These are phyloP conservation scores for Aspergillus intermedius DNA, from an alignment of 2,329 filamentous ascomycete genomes.

Conservation along the genomic window DNA sequence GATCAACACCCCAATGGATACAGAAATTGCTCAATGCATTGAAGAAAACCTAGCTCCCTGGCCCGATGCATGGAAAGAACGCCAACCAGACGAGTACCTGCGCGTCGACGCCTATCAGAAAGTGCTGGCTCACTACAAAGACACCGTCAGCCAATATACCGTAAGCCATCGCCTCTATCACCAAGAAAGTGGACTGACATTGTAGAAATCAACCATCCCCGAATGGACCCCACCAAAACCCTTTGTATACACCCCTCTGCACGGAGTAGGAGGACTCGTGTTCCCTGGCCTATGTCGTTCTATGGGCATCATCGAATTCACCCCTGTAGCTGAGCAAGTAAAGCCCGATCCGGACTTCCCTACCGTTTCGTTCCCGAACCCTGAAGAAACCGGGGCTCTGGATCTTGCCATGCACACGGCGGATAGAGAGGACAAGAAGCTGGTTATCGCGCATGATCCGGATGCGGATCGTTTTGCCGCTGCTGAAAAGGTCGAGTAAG, in stretches of 20 bases:
- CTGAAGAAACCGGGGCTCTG: conserved; percentile 58
- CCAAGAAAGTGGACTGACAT: conserved; percentile 7
- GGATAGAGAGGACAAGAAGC: conserved; percentile 39
- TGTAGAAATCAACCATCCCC: conserved; percentile 28
- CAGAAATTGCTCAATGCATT: conserved; percentile 53
- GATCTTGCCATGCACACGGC: conserved; percentile 54
- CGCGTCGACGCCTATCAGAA: conserved; percentile 21
- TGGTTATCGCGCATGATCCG: conserved; percentile 59
- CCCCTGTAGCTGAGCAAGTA: conserved; percentile 41
- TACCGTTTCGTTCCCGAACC: conserved; percentile 59
- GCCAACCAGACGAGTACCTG: conserved; percentile 39
- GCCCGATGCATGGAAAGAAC: conserved; percentile 37
- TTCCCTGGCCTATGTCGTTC: conserved; percentile 29
- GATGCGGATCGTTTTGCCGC: conserved; percentile 60
- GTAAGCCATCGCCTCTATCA: conserved; percentile 15
- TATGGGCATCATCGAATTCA: conserved; percentile 28
- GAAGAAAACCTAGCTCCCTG: conserved; percentile 48
- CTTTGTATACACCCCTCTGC: conserved; percentile 40
- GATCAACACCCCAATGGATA: conserved; percentile 58
- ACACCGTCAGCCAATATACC: conserved; percentile 25
- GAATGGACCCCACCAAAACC: conserved; percentile 21
- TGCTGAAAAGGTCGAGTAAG: conserved; percentile 50
- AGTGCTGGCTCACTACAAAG: conserved; percentile 24
- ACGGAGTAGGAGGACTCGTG: conserved; percentile 33
- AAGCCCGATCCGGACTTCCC: conserved; percentile 58